Conservation (phyloP, 2,329 filamentous ascomycete species). For the Trichoderma lentiforme region DNA sequence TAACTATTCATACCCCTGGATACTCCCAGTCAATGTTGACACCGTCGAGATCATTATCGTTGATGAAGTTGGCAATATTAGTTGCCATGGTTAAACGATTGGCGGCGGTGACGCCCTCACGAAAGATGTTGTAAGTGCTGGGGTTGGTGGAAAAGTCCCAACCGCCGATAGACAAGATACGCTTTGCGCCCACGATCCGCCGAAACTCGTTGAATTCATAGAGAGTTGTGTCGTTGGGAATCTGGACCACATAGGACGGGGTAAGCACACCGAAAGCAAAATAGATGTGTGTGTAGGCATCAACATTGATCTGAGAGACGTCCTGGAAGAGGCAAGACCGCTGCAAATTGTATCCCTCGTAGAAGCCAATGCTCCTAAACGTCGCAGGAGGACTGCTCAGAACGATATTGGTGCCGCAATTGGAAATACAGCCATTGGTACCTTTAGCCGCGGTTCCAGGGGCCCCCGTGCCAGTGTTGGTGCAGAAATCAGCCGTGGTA, state of each 20-base stretch:
- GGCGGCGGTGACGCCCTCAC: conserved; percentile 21
- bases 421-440: too few species aligned
- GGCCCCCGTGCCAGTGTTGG: background rate
- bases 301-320: conserved; percentile 20
- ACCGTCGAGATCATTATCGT: conserved; percentile 36
- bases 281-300: conserved; percentile 24
- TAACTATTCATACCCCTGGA: conserved; percentile 23
- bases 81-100: conserved; percentile 36
- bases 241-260: background rate
- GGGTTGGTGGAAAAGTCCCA: conserved; percentile 28
- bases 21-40: conserved; percentile 44
- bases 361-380: too few species aligned
- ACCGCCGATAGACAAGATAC: conserved; percentile 29
- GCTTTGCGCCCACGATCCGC: conserved; percentile 23
- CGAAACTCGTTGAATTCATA: conserved; percentile 26
- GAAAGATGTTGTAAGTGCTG: conserved; percentile 24
- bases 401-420: too few species aligned
- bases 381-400: too few species aligned
- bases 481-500: conserved; percentile 38
- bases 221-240: conserved; percentile 24
- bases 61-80: conserved; percentile 36
- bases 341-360: too few species aligned
- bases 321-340: background rate
- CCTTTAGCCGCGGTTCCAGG: background rate
- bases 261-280: conserved; percentile 29